Evolutionary conservation across 257 asterid genomes (phyloP), one percentile per base, ranked within the genome.

Genomic region (Nicotiana sylvestris): DNA sequence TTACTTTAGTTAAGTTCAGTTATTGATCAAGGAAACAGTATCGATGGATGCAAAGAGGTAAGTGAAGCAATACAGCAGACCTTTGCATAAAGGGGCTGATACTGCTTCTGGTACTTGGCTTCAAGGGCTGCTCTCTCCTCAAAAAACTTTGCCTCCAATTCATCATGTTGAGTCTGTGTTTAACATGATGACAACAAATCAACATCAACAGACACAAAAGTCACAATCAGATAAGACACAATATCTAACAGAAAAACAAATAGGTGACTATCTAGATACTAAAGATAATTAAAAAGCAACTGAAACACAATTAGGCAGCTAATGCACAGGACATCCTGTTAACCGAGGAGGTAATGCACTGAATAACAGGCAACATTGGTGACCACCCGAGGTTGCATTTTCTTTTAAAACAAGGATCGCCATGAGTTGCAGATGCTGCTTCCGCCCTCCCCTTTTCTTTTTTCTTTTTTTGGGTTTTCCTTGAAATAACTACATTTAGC

Each of bases 21-120:
- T 51, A 3, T 32, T 11, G 81, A 10, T 77, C 51, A 27, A 25
- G 66, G 37, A 1, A 77, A 17, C 7, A 25, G 9, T 16, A 49
- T 35, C 37, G 13, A 4, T 13, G 4, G 35, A 55, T 12, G 37
- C 51, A 57, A 78, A 29, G 32, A 9, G 21, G 57, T 17, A 56
- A 78, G 16, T 30, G 21, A 17, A 6, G 35, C 5, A 5, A 55
- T 27, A 77, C 18, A 18, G 6, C 76, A 12, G 16, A 85, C 90
- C 88, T 87, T 87, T 3, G 85, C 61, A n/a, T 87, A 87, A 16
- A 87, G 83, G 0, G 90, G 88, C 58, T 82, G 88, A 83, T 87
- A 87, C 57, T 85, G 9, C 81, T 87, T 87, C 76, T 87, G 90
- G 60, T 85, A 87, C 66, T 85, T 85, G 67, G 88, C 90, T 82